Percentiles rank a stretch among this genome's conserved stretches.
Evolutionary conservation across 2,329 filamentous ascomycete species (phyloP).

Genomic region (Aspergillus udagawae): DNA sequence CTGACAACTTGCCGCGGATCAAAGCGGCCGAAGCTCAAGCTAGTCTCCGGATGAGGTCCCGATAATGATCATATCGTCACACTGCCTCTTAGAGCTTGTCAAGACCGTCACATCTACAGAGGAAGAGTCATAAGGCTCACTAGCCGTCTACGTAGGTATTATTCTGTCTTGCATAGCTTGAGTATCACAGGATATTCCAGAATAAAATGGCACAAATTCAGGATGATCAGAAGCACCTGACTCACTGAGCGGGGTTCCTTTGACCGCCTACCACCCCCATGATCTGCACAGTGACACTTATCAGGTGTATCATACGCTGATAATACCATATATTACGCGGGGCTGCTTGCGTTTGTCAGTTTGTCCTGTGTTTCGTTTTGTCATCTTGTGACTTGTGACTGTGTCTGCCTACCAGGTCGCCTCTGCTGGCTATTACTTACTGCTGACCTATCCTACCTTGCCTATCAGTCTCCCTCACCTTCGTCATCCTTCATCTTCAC

Average conservation of each 20-base stretch:
- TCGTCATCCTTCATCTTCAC: constrained; percentile 20
- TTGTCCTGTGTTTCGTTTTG: constrained; percentile 14
- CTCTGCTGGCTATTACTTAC: constrained; percentile 1
- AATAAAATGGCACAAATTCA: too few relatives aligned
- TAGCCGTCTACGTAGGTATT: not conserved
- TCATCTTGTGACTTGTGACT: constrained; percentile 12
- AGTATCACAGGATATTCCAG: too few relatives aligned
- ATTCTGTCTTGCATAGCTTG: too few relatives aligned
- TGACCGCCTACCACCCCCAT: constrained; percentile 24
- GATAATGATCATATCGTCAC: not conserved
- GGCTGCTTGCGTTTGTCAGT: constrained; percentile 13
- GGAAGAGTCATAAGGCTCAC: not conserved
- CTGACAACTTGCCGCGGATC: not conserved
- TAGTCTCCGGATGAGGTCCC: not conserved
- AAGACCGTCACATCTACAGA: not conserved
- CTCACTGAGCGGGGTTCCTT: constrained; percentile 18
- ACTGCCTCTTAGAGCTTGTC: not conserved
- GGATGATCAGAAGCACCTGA: constrained; percentile 5
- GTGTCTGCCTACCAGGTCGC: not conserved
- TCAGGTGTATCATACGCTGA: constrained; percentile 16
- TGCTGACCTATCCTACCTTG: constrained; percentile 25
- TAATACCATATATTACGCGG: constrained; percentile 22
- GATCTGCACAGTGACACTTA: constrained; percentile 9
- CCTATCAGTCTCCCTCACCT: constrained; percentile 22
- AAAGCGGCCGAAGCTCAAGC: not conserved